Evolutionary conservation across 2,329 filamentous ascomycete species (phyloP).

Genomic region (Lasiodiplodia sp.): DNA sequence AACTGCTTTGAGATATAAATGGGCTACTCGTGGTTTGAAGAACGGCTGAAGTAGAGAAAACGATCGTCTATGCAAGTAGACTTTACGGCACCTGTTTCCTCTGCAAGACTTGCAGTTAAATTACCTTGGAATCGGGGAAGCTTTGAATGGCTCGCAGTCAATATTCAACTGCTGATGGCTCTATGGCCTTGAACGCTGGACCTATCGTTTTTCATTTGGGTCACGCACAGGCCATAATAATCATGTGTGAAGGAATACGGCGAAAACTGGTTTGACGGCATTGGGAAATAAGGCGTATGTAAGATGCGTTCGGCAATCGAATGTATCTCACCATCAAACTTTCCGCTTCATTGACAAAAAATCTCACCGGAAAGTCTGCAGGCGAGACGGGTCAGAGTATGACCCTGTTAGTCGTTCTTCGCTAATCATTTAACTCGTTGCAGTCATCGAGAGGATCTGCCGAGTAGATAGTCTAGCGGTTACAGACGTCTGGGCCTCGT

Average conservation of each 20-base stretch:
- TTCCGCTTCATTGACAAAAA: conserved; percentile 67
- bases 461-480: conserved; percentile 88
- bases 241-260: not conserved
- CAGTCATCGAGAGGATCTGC: conserved; percentile 75
- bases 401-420: conserved; percentile 73
- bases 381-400: conserved; percentile 66
- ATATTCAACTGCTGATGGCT: not conserved
- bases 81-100: not conserved
- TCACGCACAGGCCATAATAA: not conserved
- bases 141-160: not conserved
- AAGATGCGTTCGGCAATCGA: not conserved
- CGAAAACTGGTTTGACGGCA: not conserved
- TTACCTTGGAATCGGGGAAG: not conserved
- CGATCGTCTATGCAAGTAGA: no score
- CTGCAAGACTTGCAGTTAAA: not conserved
- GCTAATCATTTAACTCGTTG: conserved; percentile 91
- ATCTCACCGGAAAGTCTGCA: conserved; percentile 78
- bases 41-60: no score
- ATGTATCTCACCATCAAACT: conserved; percentile 91
- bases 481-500: not conserved
- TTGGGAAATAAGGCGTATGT: not conserved
- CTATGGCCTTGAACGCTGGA: not conserved
- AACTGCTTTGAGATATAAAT: no score
- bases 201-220: not conserved
- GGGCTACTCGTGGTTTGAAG: no score